phyloP scores from a whole-genome alignment of 306 rosid genomes.

The Vigna reflexopilosa region DNA sequence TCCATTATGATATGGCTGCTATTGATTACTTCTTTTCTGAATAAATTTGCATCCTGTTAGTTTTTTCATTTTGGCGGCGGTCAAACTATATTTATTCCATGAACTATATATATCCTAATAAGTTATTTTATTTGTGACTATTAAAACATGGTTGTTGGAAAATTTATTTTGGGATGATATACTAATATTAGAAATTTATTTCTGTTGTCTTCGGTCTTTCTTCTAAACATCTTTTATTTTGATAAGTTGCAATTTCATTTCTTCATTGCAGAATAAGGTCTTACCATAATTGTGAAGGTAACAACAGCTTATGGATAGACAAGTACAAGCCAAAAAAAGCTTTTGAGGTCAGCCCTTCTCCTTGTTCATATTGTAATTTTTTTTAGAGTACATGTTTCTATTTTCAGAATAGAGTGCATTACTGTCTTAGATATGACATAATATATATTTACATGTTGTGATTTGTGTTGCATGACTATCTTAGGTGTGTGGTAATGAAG shows the following conservation, averaged over 20 bases:
- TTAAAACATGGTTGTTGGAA: conserved; percentile 2
- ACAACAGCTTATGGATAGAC: conserved; percentile 69
- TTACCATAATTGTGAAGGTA: conserved; percentile 54
- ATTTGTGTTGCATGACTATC: conserved; percentile 32
- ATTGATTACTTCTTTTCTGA: conserved; percentile 14
- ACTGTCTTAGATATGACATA: conserved; percentile 75
- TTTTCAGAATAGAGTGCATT: too few relatives aligned
- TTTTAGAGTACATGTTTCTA: conserved; percentile 25
- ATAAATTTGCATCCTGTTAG: background rate
- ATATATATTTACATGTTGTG: conserved; percentile 39
- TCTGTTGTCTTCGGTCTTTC: background rate
- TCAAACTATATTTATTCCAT: background rate
- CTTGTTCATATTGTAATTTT: conserved; percentile 1
- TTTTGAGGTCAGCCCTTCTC: conserved; percentile 62
- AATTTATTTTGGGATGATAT: conserved; percentile 20
- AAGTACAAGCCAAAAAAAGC: conserved; percentile 84
- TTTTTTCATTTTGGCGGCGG: too few relatives aligned
- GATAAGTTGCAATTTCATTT: background rate
- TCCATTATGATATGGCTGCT: conserved; percentile 26
- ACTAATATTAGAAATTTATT: conserved; percentile 16
- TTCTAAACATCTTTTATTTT: too few relatives aligned
- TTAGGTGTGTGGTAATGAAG: conserved; percentile 86
- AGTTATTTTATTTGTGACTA: background rate
- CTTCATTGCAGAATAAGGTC: conserved; percentile 57
- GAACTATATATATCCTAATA: conserved; percentile 9